Conservation (phyloP, 257 asterid genomes). For the Nicotiana attenuata region DNA sequence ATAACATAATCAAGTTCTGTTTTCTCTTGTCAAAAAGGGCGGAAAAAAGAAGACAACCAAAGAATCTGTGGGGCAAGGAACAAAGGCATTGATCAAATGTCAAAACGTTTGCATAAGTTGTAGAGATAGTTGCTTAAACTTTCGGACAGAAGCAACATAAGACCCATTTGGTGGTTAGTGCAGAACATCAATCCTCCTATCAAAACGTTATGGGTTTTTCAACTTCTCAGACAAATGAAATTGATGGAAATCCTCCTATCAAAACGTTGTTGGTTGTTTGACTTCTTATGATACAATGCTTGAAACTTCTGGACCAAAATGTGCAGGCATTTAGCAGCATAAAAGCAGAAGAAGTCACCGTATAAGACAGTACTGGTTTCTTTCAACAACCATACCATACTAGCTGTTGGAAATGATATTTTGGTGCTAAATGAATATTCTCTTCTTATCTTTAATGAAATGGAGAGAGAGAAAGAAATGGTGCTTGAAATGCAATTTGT, state of each 20-base stretch:
- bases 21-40: conserved; percentile 21
- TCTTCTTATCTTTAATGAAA: conserved; percentile 27
- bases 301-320: conserved; percentile 30
- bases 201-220: neutral
- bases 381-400: conserved; percentile 15
- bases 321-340: conserved; percentile 11
- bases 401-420: conserved; percentile 29
- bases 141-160: conserved; percentile 12
- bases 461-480: conserved; percentile 16
- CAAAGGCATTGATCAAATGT: conserved; percentile 16
- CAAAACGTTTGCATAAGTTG: conserved; percentile 26
- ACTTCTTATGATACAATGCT: conserved; percentile 18
- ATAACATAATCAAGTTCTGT: neutral
- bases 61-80: conserved; percentile 23
- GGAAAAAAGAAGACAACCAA: conserved; percentile 15
- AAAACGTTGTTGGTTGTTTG: conserved; percentile 22
- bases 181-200: conserved; percentile 5
- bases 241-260: neutral
- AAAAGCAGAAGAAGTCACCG: conserved; percentile 22
- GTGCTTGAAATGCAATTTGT: conserved; percentile 50
- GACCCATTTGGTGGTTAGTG: conserved; percentile 22
- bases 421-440: conserved; percentile 43
- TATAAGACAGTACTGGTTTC: neutral
- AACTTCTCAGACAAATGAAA: neutral
- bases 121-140: conserved; percentile 18